Evolutionary conservation across 768 basidiomycete genomes (phyloP), one percentile per base, ranked within the genome.

Genomic region (Rhodocollybia butyracea): DNA sequence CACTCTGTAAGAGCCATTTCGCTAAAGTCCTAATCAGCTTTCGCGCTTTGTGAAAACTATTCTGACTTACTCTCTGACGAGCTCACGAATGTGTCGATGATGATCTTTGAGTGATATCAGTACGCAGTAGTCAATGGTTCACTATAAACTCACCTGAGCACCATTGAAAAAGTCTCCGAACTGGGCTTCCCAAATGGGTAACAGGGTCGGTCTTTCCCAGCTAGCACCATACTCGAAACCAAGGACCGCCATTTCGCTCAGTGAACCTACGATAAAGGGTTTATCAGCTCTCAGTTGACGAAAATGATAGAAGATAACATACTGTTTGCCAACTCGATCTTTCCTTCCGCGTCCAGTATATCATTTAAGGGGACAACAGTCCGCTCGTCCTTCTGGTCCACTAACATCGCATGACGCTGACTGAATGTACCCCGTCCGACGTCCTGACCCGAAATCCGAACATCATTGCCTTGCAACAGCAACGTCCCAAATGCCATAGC

Each of bases 111-210:
- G 31, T 8, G 4, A 30, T 19, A 27, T 15, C n/a, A 2, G 7
- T 46, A 3, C 32, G 2, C 15, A 29, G 48, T 3, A 26, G 21
- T 43, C 38, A 13, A 19, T 24, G 19, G 6, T 12, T 38, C 36
- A 21, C 17, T 34, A 6, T 38, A 19, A 15, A 61, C 66, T 32
- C 56, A 79, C 80, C 70, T 89, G 89, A 11, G 91, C 90, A 2
- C 92, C 92, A 63, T 97, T 95, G 74, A 91, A 89, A 70, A 97
- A 97, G 65, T 95, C 94, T 21, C 93, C 93, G 60, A 94, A 94
- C 83, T 89, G 94, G 1, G 92, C 92, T 67, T 97, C 94, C 93
- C 94, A 95, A 32, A 96, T 91, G 0, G 90, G 84, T 51, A 95
- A 71, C 21, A 94, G 67, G 59, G 84, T 80, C 0, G 93, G 94